Conservation (phyloP, 1,139 yeast species). For the Geotrichum restrictum region DNA sequence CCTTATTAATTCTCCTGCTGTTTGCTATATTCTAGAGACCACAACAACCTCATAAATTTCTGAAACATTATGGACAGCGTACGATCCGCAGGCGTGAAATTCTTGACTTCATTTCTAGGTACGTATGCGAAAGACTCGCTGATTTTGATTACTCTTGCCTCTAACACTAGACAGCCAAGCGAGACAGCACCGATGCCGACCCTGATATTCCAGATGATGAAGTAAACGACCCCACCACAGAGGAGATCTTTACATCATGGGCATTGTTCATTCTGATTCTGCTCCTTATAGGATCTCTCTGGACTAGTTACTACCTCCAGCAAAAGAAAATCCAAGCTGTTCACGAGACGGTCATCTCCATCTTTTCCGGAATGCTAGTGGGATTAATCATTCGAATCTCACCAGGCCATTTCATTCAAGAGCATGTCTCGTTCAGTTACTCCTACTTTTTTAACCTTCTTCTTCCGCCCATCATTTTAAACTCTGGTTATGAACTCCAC, state of each 20-base stretch:
- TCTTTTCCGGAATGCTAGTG: slow-evolving; percentile 94
- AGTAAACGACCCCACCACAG: slow-evolving; percentile 84
- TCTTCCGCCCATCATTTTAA: slow-evolving; percentile 92
- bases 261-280: slow-evolving; percentile 83
- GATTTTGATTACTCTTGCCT: not conserved
- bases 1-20: too few species aligned
- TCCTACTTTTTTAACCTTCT: slow-evolving; percentile 90
- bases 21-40: not conserved
- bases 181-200: slow-evolving; percentile 43
- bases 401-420: slow-evolving; percentile 96
- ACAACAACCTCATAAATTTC: not conserved
- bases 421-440: slow-evolving; percentile 91
- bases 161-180: slow-evolving; percentile 23
- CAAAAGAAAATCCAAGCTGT: slow-evolving; percentile 88
- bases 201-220: slow-evolving; percentile 50
- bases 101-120: slow-evolving; percentile 20
- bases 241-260: slow-evolving; percentile 96
- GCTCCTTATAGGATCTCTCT: slow-evolving; percentile 77
- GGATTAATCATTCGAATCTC: slow-evolving; percentile 83
- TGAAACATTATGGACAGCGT: slow-evolving; percentile 1
- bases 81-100: slow-evolving; percentile 12
- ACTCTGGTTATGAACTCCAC: slow-evolving; percentile 93
- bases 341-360: slow-evolving; percentile 94
- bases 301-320: slow-evolving; percentile 93
- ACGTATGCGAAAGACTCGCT: slow-evolving; percentile 2